A percentile compares a stretch with the other conserved stretches of the same genome.
Conservation (phyloP, 352 stramenopile genomes). For the Phytopythium kandeliae region DNA sequence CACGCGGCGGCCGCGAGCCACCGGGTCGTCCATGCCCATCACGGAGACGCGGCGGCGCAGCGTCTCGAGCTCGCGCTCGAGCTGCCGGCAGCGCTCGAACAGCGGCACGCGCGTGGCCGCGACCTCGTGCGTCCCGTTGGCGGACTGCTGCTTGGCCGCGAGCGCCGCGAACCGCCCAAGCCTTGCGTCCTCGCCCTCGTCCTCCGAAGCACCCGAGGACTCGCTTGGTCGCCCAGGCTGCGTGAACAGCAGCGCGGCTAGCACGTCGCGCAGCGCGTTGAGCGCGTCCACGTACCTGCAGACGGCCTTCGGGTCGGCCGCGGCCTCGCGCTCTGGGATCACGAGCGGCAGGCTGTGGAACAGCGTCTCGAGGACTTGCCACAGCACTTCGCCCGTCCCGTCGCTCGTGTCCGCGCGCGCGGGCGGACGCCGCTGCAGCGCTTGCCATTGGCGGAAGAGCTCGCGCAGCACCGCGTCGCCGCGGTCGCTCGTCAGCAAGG, state of each 20-base stretch:
- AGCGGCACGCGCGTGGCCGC: conserved; percentile 23
- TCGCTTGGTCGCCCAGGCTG: neutral
- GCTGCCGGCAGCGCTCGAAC: conserved; percentile 57
- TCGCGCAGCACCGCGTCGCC: conserved; percentile 51
- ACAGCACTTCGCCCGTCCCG: conserved; percentile 30
- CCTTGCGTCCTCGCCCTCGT: conserved; percentile 9
- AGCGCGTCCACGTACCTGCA: conserved; percentile 54
- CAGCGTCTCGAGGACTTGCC: conserved; percentile 59
- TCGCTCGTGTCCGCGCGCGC: neutral
- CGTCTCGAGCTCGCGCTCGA: conserved; percentile 50
- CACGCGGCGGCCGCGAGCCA: neutral
- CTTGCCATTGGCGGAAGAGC: conserved; percentile 54
- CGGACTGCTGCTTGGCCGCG: no score
- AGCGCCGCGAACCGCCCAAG: conserved; percentile 14
- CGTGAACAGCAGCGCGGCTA: conserved; percentile 52
- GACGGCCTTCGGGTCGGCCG: conserved; percentile 36
- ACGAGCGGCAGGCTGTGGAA: conserved; percentile 54
- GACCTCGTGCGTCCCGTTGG: no score
- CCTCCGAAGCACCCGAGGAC: conserved; percentile 16
- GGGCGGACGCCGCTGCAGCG: conserved; percentile 5
- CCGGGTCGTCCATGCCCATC: conserved; percentile 8
- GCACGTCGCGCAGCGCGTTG: conserved; percentile 39
- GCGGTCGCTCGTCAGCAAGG: conserved; percentile 64
- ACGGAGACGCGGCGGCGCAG: conserved; percentile 28
- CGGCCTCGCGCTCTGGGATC: conserved; percentile 31